Evolutionary conservation across 108 stramenopile genomes (phyloP).

Genomic region (Cyclostephanos invisitatus): DNA sequence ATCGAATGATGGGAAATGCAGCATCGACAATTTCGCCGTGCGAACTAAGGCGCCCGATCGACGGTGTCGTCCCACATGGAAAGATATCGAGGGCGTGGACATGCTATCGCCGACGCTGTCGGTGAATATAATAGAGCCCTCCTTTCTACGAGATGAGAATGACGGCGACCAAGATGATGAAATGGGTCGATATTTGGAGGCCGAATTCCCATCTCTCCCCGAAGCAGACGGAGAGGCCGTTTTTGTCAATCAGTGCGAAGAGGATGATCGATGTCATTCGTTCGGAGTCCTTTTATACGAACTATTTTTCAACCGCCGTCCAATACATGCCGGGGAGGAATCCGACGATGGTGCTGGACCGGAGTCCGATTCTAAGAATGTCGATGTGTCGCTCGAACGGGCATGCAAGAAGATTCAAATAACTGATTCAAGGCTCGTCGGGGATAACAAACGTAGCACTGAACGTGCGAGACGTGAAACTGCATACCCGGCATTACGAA

Average conservation of each 20-base stretch:
- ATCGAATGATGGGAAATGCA: neutral
- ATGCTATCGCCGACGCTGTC: constrained; percentile 29
- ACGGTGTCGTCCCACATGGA: constrained; percentile 4
- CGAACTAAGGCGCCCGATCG: neutral
- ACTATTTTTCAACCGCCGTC: constrained; percentile 19
- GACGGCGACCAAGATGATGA: neutral
- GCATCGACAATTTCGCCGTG: neutral
- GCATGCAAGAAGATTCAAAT: neutral
- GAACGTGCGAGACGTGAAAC: too few relatives aligned
- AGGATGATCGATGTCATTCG: constrained; percentile 14
- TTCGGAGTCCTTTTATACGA: constrained; percentile 27
- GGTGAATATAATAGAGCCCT: constrained; percentile 15
- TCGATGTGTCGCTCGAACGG: neutral
- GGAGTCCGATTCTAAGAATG: neutral
- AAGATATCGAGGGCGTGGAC: constrained; percentile 31
- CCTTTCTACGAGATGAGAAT: constrained; percentile 9
- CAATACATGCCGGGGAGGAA: neutral
- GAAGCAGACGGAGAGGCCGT: neutral
- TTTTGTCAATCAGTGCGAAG: constrained; percentile 11
- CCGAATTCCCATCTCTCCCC: constrained; percentile 7
- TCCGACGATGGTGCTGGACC: neutral
- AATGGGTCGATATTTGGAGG: constrained; percentile 11
- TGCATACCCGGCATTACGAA: too few relatives aligned
- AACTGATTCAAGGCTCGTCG: too few relatives aligned
- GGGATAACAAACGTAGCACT: too few relatives aligned